Conservation (phyloP, 805 yeast genomes). For the Priceomyces haplophilus region DNA sequence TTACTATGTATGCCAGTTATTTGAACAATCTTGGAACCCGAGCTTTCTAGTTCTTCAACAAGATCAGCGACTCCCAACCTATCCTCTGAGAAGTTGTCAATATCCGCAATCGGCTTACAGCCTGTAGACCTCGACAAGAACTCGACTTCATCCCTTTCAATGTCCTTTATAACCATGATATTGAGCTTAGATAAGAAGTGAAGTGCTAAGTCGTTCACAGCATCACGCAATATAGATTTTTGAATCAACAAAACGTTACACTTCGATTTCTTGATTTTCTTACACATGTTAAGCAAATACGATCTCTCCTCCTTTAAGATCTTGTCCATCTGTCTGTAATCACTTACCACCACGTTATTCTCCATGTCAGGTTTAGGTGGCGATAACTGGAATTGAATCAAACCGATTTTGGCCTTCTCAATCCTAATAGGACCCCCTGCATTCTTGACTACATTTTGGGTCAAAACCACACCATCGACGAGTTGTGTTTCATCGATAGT, state of each 20-base stretch:
- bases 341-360: constrained; percentile 94
- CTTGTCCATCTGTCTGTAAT: constrained; percentile 98
- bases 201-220: constrained; percentile 89
- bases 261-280: constrained; percentile 93
- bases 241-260: constrained; percentile 90
- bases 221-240: constrained; percentile 91
- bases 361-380: constrained; percentile 98
- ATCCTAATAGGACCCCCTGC: constrained; percentile 95
- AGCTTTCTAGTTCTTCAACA: constrained; percentile 85
- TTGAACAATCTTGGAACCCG: constrained; percentile 86
- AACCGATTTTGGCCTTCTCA: constrained; percentile 89
- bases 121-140: constrained; percentile 82
- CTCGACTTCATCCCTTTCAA: constrained; percentile 94
- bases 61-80: constrained; percentile 89
- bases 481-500: constrained; percentile 95
- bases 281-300: constrained; percentile 88
- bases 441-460: constrained; percentile 81
- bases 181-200: constrained; percentile 92
- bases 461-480: constrained; percentile 88
- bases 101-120: constrained; percentile 94
- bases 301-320: constrained; percentile 97
- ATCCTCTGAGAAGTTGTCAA: constrained; percentile 90
- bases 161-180: constrained; percentile 91
- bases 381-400: constrained; percentile 89
- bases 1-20: constrained; percentile 71